Conservation (phyloP, 2,329 filamentous ascomycete genomes). For the Epichloe glyceriae region DNA sequence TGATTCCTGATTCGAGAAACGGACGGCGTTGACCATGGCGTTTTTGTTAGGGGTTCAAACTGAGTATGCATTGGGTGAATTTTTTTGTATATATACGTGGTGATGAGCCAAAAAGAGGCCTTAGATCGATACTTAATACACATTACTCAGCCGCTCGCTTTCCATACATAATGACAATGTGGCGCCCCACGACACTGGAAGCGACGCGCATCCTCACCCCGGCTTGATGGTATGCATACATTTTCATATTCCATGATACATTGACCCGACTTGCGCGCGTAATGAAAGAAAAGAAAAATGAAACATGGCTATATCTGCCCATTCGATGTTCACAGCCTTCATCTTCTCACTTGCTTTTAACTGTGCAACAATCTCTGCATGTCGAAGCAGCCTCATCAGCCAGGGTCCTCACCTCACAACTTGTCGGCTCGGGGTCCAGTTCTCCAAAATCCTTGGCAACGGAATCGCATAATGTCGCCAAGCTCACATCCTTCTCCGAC, state of each 20-base stretch:
- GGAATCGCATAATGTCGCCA: conserved; percentile 51
- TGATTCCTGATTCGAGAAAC: conserved; percentile 9
- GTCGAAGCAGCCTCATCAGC: conserved; percentile 31
- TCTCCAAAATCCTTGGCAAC: conserved; percentile 46
- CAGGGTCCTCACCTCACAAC: conserved; percentile 28
- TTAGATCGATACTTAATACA: conserved; percentile 5
- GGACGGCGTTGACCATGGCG: conserved; percentile 17
- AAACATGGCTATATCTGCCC: background rate
- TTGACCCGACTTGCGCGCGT: too few relatives aligned
- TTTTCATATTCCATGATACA: background rate
- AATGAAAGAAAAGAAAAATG: background rate
- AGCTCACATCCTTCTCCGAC: conserved; percentile 47
- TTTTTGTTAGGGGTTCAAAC: conserved; percentile 12
- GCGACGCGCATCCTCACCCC: too few relatives aligned
- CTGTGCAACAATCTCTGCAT: conserved; percentile 42
- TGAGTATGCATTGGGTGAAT: conserved; percentile 14
- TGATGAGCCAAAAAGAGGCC: background rate
- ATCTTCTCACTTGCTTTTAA: conserved; percentile 20
- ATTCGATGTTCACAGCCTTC: background rate
- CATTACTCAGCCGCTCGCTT: conserved; percentile 1
- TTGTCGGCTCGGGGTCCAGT: conserved; percentile 21
- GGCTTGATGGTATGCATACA: too few relatives aligned
- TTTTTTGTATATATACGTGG: conserved; percentile 16
- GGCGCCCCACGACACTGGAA: too few relatives aligned
- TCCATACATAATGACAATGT: background rate